Base-by-base conservation (phyloP, 1,139 yeast species). In the Yamadazyma epiphylla region DNA sequence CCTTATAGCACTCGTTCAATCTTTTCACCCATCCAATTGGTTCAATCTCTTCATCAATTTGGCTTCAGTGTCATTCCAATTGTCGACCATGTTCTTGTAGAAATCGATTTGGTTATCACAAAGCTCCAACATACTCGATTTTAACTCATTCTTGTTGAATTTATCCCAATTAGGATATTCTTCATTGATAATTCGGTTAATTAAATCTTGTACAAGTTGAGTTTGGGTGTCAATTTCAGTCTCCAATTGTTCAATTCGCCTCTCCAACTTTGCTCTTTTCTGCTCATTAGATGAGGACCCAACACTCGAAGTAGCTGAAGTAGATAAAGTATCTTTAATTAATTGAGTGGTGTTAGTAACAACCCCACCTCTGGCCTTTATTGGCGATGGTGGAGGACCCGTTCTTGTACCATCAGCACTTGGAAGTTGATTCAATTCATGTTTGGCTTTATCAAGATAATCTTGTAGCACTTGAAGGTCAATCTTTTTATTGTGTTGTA, bases 401-500 rank as follows among this genome's bases (percentile, higher is more conserved):
- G 40, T 36, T 8, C 42, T 27, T 7, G 36, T 34, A 4, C 45
- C 29, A 11, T 36, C 39, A 10, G 41, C 41, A 9, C 41, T 9
- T 6, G 44, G 39, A 21, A 42, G 22, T 7, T 30, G 9, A 14
- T 25, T 26, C 39, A 80, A 76, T 42, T 91, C 97, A 19, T 60
- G 58, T 34, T 74, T 70, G 0, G 95, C 77, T 48, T 85, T 83
- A 26, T 70, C 66, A 32, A 88, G 64, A 51, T 89, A 89, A 34
- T 84, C 95, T 26, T 77, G 76, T 30, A 91, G 65, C 28, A 85
- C 95, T 50, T 91, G 96, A 46, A 83, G 77, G 54, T 91, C 98
- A 24, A 89, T 74, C 45, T 85, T 89, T 54, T 89, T 89, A 51
- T 87, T 91, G 49, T 91, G 98, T 42, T 91, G 87, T 33, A 85